Conservation (phyloP, 2,329 filamentous ascomycete genomes). For the Pyrenochaeta sp. region DNA sequence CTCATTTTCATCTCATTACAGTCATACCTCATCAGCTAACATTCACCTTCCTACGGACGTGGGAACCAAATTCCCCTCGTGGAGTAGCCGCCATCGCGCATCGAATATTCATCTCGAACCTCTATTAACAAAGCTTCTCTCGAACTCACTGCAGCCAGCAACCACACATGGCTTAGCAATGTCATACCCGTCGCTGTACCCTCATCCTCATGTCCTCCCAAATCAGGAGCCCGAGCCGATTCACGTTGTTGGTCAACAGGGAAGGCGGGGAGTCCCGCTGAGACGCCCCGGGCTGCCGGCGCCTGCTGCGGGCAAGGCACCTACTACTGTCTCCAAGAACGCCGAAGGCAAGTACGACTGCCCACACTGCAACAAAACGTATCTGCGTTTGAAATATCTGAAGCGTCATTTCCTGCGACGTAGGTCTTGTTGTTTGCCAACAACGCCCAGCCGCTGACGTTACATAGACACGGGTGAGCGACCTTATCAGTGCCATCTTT, state of each 20-base stretch:
- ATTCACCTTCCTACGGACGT: no score
- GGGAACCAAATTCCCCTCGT: constrained; percentile 28
- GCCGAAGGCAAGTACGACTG: constrained; percentile 98
- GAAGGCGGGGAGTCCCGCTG: constrained; percentile 87
- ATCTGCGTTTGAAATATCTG: constrained; percentile 94
- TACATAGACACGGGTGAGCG: constrained; percentile 89
- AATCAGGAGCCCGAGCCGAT: constrained; percentile 70
- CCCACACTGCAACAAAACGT: constrained; percentile 97
- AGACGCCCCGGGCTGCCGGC: constrained; percentile 87
- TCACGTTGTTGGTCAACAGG: constrained; percentile 94
- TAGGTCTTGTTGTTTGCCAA: constrained; percentile 69
- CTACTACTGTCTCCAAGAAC: constrained; percentile 92
- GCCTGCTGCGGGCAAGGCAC: constrained; percentile 80
- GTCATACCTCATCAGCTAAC: no score
- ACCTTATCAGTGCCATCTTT: constrained; percentile 97
- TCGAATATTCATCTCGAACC: constrained; percentile 29
- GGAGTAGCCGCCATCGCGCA: constrained; percentile 32
- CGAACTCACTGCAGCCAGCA: constrained; percentile 47
- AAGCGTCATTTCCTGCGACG: constrained; percentile 95
- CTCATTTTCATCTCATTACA: no score
- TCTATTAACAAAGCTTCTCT: constrained; percentile 46
- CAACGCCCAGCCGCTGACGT: constrained; percentile 43
- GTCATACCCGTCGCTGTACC: constrained; percentile 50
- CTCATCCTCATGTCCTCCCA: constrained; percentile 46
- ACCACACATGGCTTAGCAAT: constrained; percentile 49